Evolutionary conservation across 2,329 filamentous ascomycete genomes (phyloP).

Genomic region (Paraphaeosphaeria sporulosa): DNA sequence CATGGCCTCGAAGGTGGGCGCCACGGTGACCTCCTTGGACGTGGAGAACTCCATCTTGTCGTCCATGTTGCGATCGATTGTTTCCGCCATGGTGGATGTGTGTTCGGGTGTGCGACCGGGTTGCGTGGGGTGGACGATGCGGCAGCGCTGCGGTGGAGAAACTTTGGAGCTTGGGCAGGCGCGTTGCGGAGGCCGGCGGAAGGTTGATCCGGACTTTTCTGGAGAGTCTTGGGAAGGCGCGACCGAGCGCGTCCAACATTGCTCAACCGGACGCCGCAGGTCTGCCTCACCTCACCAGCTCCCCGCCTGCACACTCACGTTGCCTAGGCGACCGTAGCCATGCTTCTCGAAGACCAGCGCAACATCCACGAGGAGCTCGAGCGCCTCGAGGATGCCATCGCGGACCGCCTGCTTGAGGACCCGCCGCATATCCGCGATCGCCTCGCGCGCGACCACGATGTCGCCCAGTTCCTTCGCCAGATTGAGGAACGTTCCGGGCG

Average conservation of each 20-base stretch:
- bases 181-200: conserved; percentile 21
- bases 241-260: neutral
- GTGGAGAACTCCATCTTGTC: conserved; percentile 98
- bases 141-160: conserved; percentile 26
- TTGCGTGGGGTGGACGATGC: conserved; percentile 14
- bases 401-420: conserved; percentile 87
- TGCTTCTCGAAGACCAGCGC: conserved; percentile 93
- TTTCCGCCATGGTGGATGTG: conserved; percentile 79
- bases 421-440: conserved; percentile 89
- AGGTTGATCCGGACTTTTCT: conserved; percentile 28
- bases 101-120: neutral
- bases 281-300: conserved; percentile 25
- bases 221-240: neutral
- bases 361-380: conserved; percentile 96
- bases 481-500: conserved; percentile 86
- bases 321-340: conserved; percentile 44
- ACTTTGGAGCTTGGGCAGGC: conserved; percentile 33
- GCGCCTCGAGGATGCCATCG: conserved; percentile 91
- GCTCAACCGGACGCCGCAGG: conserved; percentile 25
- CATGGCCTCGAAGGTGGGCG: conserved; percentile 78
- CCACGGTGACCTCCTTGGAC: conserved; percentile 95
- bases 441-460: conserved; percentile 89
- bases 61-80: conserved; percentile 89
- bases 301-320: conserved; percentile 20
- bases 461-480: conserved; percentile 83